Conservation (phyloP, 306 rosid genomes). For the Quercus variabilis region DNA sequence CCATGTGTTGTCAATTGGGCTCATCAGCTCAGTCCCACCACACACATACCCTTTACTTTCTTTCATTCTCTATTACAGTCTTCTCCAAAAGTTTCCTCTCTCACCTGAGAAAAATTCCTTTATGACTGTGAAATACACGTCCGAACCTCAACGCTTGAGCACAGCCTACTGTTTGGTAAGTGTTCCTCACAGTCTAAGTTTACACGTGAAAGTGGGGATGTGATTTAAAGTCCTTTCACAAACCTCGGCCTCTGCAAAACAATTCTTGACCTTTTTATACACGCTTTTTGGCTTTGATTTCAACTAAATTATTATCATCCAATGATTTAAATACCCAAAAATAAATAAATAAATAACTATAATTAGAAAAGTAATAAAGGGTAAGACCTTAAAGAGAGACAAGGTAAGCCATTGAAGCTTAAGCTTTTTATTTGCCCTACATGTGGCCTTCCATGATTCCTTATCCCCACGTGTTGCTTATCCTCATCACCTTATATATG, state of each 20-base stretch:
- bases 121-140: too few species aligned
- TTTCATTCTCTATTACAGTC: not conserved
- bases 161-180: not conserved
- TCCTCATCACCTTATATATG: not conserved
- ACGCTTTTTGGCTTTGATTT: conserved; percentile 7
- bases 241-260: conserved; percentile 25
- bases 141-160: not conserved
- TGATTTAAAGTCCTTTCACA: not conserved
- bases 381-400: not conserved
- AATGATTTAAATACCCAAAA: conserved; percentile 4
- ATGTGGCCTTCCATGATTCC: conserved; percentile 8
- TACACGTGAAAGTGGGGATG: not conserved
- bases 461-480: not conserved
- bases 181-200: not conserved
- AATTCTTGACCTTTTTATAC: not conserved
- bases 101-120: too few species aligned
- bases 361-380: not conserved
- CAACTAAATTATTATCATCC: conserved; percentile 20
- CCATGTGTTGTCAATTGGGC: conserved; percentile 48
- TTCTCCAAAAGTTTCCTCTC: too few species aligned
- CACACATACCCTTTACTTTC: not conserved
- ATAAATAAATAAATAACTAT: not conserved
- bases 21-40: not conserved
- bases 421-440: not conserved
- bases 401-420: conserved; percentile 4